Evolutionary conservation across 257 asterid genomes (phyloP), one percentile per base, ranked within the genome.

Genomic region (Solanum sejunctum): DNA sequence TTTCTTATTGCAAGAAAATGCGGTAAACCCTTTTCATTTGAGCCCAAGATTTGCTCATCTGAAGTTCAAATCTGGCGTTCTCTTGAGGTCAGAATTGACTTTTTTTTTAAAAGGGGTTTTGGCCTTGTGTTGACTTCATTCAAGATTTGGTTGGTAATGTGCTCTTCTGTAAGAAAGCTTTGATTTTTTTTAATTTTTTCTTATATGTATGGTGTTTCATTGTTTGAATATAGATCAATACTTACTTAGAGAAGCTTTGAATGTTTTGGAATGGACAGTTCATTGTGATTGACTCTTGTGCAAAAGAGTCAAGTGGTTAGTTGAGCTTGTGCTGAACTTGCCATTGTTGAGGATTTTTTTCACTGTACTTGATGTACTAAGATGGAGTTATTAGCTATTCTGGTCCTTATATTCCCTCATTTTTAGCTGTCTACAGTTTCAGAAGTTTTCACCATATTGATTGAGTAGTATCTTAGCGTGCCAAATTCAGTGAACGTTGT

Each of bases 61-160:
- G 64, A 86, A 83, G 88, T 89, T 86, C 88, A 70, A 90, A 91
- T 93, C 92, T 92, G 89, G 89, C 79, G 47, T 52, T 88, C 85
- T 88, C 85, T 83, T 32, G 61, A 58, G 17, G 23, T 83, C 43
- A 49, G 47, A 52, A 77, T 77, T 77, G 82, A 51, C 82, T 23
- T 43, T 81, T 82, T 82, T 61, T 13, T 8, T 4, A 43, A n/a
- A 8, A 36, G 10, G 41, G 73, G 72, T 81, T 23, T 82, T 82
- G 56, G 78, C 60, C 0, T 85, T 60, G 67, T 78, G 49, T 61
- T 61, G 82, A 41, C 58, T 73, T 70, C 73, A 77, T 20, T 78
- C 84, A 82, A 81, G 80, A 78, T 84, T 52, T 43, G 61, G 81
- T 86, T 82, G 41, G 9, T 69, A 21, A 45, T 32, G 81, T 49